phyloP scores from a whole-genome alignment of 306 rosid genomes.

The Lathyrus tuberosus region DNA sequence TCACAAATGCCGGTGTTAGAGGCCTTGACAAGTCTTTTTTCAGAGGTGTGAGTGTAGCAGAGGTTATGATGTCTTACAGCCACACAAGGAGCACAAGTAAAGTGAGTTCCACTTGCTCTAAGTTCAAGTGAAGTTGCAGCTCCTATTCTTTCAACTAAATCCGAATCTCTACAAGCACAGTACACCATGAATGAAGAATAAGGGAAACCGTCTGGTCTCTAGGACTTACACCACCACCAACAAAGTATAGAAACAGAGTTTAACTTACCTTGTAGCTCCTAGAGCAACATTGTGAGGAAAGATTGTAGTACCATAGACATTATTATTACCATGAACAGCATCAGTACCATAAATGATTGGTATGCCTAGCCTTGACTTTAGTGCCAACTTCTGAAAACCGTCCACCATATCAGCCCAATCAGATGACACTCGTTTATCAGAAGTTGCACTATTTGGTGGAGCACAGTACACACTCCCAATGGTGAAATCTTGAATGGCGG shows the following conservation, averaged over 20 bases:
- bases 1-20: too few species aligned
- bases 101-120: constrained; percentile 72
- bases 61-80: constrained; percentile 54
- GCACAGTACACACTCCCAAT: constrained; percentile 59
- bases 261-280: constrained; percentile 41
- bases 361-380: constrained; percentile 65
- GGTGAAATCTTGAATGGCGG: neutral
- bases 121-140: constrained; percentile 73
- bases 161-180: constrained; percentile 55
- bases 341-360: constrained; percentile 74
- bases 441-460: constrained; percentile 66
- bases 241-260: neutral
- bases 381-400: constrained; percentile 59
- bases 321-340: constrained; percentile 79
- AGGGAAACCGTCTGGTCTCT: too few species aligned
- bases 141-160: constrained; percentile 71
- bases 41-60: too few species aligned
- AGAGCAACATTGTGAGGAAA: constrained; percentile 80
- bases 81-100: constrained; percentile 77
- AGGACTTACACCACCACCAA: too few species aligned
- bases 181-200: neutral
- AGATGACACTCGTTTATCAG: constrained; percentile 52
- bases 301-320: constrained; percentile 68
- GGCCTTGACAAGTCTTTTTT: too few species aligned
- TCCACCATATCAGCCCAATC: constrained; percentile 84